These are phyloP conservation scores for Penicillium taxi DNA, from an alignment of 495 filamentous ascomycete genomes.

Conservation along the genomic window DNA sequence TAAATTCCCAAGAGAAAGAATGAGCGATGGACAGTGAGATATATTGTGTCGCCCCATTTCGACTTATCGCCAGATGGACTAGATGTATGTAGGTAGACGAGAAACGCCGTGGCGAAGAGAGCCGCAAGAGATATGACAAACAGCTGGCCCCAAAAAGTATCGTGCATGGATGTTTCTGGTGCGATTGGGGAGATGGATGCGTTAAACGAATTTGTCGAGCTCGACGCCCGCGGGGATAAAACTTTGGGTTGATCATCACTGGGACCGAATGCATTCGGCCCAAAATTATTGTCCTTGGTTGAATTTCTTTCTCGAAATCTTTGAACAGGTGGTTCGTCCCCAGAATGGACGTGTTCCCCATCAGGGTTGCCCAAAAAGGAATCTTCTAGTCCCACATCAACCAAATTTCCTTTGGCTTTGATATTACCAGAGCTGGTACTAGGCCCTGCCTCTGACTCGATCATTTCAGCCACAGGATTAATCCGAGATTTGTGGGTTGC, in stretches of 20 bases:
- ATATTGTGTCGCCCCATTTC: slow-evolving; percentile 82
- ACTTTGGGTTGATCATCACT: slow-evolving; percentile 43
- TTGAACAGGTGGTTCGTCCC: slow-evolving; percentile 77
- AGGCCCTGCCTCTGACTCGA: slow-evolving; percentile 25
- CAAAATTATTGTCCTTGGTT: slow-evolving; percentile 22
- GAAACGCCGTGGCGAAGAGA: slow-evolving; percentile 75
- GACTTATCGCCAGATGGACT: slow-evolving; percentile 51
- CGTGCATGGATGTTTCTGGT: slow-evolving; percentile 57
- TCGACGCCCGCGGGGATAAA: slow-evolving; percentile 32
- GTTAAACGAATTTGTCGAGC: slow-evolving; percentile 33
- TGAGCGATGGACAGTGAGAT: slow-evolving; percentile 76
- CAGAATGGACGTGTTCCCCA: slow-evolving; percentile 50
- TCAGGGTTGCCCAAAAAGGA: slow-evolving; percentile 38
- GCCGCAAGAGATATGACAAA: slow-evolving; percentile 78
- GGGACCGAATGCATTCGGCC: slow-evolving; percentile 31
- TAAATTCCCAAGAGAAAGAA: slow-evolving; percentile 85
- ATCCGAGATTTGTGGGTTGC: slow-evolving; percentile 16
- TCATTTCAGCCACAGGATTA: slow-evolving; percentile 23
- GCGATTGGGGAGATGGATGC: slow-evolving; percentile 42
- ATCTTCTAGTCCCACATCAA: slow-evolving; percentile 80
- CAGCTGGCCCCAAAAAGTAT: slow-evolving; percentile 84
- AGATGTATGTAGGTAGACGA: slow-evolving; percentile 82
- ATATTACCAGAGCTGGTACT: slow-evolving; percentile 41
- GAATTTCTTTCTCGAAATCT: slow-evolving; percentile 57
- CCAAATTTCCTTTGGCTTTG: slow-evolving; percentile 62